phyloP scores from a whole-genome alignment of 345 rosid species.

The Syzygium oleosum region DNA sequence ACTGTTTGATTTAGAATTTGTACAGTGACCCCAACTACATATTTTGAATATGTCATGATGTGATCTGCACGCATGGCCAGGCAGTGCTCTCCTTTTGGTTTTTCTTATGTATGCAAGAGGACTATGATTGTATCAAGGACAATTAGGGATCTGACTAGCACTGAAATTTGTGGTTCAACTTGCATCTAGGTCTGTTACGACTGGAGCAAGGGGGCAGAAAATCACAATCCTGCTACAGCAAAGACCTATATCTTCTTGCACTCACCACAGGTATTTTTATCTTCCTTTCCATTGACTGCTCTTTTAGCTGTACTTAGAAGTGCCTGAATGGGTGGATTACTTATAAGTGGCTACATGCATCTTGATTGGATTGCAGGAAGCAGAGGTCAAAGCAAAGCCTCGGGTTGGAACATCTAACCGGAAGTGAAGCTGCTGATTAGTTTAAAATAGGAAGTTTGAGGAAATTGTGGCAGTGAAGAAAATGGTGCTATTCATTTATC shows the following conservation, averaged over 20 bases:
- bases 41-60: background rate
- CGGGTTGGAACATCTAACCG: constrained; percentile 44
- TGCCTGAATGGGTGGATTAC: background rate
- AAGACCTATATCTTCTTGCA: constrained; percentile 51
- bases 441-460: background rate
- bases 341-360: background rate
- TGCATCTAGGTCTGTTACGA: constrained; percentile 67
- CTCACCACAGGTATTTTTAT: constrained; percentile 40
- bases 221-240: constrained; percentile 68
- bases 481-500: background rate
- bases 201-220: constrained; percentile 89
- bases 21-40: background rate
- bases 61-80: background rate
- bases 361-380: constrained; percentile 38
- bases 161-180: background rate
- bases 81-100: background rate
- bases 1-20: background rate
- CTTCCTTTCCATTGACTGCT: background rate
- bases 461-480: background rate
- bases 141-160: background rate
- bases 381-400: constrained; percentile 85
- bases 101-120: background rate
- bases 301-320: background rate
- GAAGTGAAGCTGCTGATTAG: constrained; percentile 21
- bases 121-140: background rate